A percentile compares a stretch with the other conserved stretches of the same genome.
Conservation (phyloP, 257 asterid genomes). For the Leonotis leonurus region DNA sequence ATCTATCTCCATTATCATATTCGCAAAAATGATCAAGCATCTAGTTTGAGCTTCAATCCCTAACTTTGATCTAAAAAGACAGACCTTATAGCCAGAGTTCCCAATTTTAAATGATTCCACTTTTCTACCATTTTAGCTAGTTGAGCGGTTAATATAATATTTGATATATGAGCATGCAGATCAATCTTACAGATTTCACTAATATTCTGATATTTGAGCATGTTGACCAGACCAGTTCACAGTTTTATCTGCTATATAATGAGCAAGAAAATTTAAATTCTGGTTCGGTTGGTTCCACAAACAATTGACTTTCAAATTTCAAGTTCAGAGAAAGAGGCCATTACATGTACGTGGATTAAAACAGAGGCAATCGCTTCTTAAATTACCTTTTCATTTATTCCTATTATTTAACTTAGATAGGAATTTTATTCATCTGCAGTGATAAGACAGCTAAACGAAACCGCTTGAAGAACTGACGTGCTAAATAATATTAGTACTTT, state of each 20-base stretch:
- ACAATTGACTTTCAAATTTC: background rate
- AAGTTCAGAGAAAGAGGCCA: background rate
- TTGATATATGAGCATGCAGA: background rate
- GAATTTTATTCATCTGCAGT: constrained; percentile 7
- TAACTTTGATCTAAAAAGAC: background rate
- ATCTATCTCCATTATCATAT: background rate
- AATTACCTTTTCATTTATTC: background rate
- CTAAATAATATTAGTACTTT: background rate
- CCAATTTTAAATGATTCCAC: background rate
- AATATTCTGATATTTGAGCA: background rate
- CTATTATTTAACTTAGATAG: background rate
- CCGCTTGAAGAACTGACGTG: background rate
- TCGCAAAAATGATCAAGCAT: background rate
- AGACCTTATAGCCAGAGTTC: background rate
- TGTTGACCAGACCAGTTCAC: background rate
- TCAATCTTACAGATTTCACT: background rate
- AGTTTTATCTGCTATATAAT: no score
- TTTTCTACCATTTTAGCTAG: background rate
- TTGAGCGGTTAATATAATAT: background rate
- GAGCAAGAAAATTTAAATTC: no score
- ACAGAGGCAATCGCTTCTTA: background rate
- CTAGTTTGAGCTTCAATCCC: background rate
- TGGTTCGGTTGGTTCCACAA: background rate
- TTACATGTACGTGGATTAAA: background rate
- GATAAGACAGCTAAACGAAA: background rate